Base-by-base conservation (phyloP, 768 basidiomycete species). In the Tulasnella sp. region DNA sequence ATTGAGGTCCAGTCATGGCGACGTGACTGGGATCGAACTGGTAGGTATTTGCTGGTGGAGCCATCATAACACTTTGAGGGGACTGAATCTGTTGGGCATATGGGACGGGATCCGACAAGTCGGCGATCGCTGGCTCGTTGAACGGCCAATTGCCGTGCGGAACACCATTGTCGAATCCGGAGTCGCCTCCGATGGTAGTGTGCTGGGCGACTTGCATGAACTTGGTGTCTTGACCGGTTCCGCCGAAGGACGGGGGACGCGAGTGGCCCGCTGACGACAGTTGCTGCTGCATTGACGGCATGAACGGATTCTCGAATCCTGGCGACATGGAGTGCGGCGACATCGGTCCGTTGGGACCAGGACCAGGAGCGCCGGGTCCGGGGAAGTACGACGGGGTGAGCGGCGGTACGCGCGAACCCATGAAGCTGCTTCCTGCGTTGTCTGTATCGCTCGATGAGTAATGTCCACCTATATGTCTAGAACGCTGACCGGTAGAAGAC, bases 11-110 rank as follows among this genome's bases (percentile, higher is more conserved):
- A 67, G 5, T 11, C n/a, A 67, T 67, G 61, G 61, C 13, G 61
- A 67, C 61, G 32, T 67, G 61, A 16, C 61, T 67, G 61, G 61
- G 61, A 67, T 67, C 61, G 61, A 67, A 67, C 61, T 67, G 61
- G 61, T 67, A 67, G 61, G 61, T 32, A 32, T 32, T 67, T 29
- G 61, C 7, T 67, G 1, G 61, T 32, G n/a, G 61, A 5, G 29
- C 61, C 61, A 67, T 67, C 26, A 67, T 2, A 15, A 26, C 61
- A 15, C 61, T 29, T 3, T 2, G 13, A 67, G 61, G 61, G 26
- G 61, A 67, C 26, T 67, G 61, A 11, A 67, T 29, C 61, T 67
- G 61, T 16, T 67, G 61, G 10, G 61, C 4, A 32, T 67, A 67
- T 16, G 26, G 32, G 26, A 67, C 61, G 29, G 61, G 13, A 26